Evolutionary conservation across 139 green algal genomes (phyloP), one percentile per base, ranked within the genome.

Genomic region (Micractinium conductrix): DNA sequence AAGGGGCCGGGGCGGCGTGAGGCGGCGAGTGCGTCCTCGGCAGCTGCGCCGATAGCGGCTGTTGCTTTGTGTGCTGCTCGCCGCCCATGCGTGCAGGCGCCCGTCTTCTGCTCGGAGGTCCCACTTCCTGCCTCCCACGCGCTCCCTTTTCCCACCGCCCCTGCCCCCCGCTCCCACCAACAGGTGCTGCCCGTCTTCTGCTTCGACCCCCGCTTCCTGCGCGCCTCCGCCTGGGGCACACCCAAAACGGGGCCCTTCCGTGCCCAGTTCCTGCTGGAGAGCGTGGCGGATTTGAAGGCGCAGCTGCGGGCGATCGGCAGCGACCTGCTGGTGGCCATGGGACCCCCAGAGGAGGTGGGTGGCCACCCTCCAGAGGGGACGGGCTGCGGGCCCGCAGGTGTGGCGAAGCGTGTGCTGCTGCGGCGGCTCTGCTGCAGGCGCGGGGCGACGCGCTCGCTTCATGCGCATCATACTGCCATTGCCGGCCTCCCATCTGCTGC

Each of bases 151-250:
- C 63, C 30, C 6, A 4, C 63, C 63, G 62, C 30, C 17, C 58
- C 70, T 6, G 8, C 50, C 16, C n/a, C 65, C 4, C n/a, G 4
- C 17, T 50, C 17, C 69, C 24, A 33, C 2, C 26, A 62, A 40
- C 85, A 97, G 90, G 93, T 99, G 16, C 75, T 99, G 42, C 96
- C 96, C 21, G 68, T 99, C 38, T 99, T 96, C 91, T 93, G 89
- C 85, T 98, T 98, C 86, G 97, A 99, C 89, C 93, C 95, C 0
- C 88, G 94, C 10, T 88, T 90, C 74, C 98, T 97, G 83, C 78
- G 55, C 17, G 30, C 69, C 10, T 93, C 86, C 30, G 72, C 74
- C 0, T 92, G 84, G 74, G 94, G 92, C 33, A 86, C 80, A 76
- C 84, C 84, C 53, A 97, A 97, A 88, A 95, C 89, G 24, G 95